These are phyloP conservation scores for Botryosphaeria agaves DNA, from an alignment of 2,329 filamentous ascomycete genomes.

Conservation along the genomic window DNA sequence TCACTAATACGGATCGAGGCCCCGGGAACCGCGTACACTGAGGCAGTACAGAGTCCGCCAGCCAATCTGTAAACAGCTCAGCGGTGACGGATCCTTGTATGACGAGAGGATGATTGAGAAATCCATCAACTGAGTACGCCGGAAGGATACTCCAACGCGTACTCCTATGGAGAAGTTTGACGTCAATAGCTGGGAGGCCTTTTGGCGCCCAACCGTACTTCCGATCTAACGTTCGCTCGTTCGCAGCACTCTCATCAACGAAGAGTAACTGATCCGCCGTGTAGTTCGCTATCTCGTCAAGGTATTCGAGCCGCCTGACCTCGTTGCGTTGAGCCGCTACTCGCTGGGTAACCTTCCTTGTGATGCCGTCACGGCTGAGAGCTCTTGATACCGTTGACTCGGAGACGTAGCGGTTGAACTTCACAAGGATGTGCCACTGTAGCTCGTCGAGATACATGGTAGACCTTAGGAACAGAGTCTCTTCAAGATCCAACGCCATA, in stretches of 20 bases:
- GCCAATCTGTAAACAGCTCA: constrained; percentile 2
- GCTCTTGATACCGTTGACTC: not conserved
- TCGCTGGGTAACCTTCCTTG: constrained; percentile 1
- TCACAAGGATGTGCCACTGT: not conserved
- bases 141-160: constrained; percentile 2
- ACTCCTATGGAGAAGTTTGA: not conserved
- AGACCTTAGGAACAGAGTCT: not conserved
- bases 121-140: constrained; percentile 3
- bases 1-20: constrained; percentile 2
- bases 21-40: constrained; percentile 1
- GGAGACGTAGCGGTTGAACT: not conserved
- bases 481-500: no score
- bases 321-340: not conserved
- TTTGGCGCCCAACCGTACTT: constrained; percentile 2
- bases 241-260: constrained; percentile 3
- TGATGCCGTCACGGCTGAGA: not conserved
- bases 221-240: constrained; percentile 1
- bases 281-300: not conserved
- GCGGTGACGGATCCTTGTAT: constrained; percentile 1
- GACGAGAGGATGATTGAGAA: constrained; percentile 1
- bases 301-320: not conserved
- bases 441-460: not conserved
- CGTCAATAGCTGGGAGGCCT: not conserved
- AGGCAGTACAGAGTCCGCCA: constrained; percentile 1
- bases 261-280: constrained; percentile 1